Evolutionary conservation across 148 eudicot genomes (phyloP), one percentile per base, ranked within the genome.

Genomic region (Chenopodium quinoa): DNA sequence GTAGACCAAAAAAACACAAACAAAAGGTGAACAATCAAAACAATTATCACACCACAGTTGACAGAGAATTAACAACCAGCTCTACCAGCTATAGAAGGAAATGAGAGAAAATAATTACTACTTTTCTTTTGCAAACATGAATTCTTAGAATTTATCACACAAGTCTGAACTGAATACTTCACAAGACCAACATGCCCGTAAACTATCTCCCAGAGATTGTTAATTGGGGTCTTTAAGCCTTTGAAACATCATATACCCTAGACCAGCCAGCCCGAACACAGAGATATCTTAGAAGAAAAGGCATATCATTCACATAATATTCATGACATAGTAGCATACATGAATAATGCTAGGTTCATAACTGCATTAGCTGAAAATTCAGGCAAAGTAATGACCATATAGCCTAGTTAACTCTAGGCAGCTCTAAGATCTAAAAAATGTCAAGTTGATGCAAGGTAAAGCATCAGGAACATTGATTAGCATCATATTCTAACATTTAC

Each of bases 1-100:
- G 47, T 32, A 80, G 54, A 50, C 75, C 52, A 71, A 78, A 40
- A 40, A 37, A 73, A 60, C 66, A 73, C 65, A 70, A 46, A 25
- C 9, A 75, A 52, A n/a, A 73, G n/a, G 34, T 50, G 72, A 78
- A 46, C 58, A 75, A 65, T 69, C 7, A 63, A 27, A 76, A 34
- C 37, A 75, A 68, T 31, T 79, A 52, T 34, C 9, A 29, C 9
- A 71, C 46, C 63, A 66, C 52, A 34, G 34, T 13, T 13, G 4
- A 20, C 32, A 44, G 47, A 4, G 13, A 19, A 25, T 4, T 34
- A 23, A 27, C 11, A 16, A 80, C 56, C 29, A 72, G 29, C 1
- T 1, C 23, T 10, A 47, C 50, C 50, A 47, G 50, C 9, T 2
- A 47, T 47, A 47, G 37, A 19, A 52, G 10, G 14, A 79, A n/a